Percentiles rank a stretch among this genome's conserved stretches.
phyloP scores from a whole-genome alignment of 371 early-diverging fungal species.

The Syncephalastrum contaminatum region DNA sequence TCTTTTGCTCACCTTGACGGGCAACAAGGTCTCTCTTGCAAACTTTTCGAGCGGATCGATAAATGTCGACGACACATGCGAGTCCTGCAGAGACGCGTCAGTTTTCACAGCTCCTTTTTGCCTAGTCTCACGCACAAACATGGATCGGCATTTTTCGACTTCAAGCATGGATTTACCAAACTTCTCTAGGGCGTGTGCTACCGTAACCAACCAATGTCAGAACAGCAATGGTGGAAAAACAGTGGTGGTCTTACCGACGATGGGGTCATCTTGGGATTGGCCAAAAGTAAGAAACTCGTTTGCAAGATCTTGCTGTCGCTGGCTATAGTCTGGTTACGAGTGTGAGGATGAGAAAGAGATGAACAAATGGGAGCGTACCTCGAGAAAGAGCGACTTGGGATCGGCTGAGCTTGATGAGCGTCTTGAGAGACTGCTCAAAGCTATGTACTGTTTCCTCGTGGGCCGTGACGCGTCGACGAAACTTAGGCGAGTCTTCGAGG shows the following conservation, averaged over 20 bases:
- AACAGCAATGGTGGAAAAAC: not conserved
- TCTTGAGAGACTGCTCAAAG: slow-evolving; percentile 51
- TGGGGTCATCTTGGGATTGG: slow-evolving; percentile 58
- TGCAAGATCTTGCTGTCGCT: slow-evolving; percentile 55
- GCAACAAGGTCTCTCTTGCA: slow-evolving; percentile 52
- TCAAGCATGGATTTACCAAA: slow-evolving; percentile 59
- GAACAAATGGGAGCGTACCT: slow-evolving; percentile 29
- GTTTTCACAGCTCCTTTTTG: not conserved
- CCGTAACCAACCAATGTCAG: not conserved
- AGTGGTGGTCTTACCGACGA: slow-evolving; percentile 45
- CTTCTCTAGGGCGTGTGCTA: slow-evolving; percentile 56
- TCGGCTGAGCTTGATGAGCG: slow-evolving; percentile 54
- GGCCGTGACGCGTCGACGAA: slow-evolving; percentile 53
- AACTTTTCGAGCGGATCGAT: slow-evolving; percentile 64
- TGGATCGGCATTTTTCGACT: slow-evolving; percentile 59
- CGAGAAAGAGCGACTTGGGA: slow-evolving; percentile 54
- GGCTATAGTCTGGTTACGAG: slow-evolving; percentile 41
- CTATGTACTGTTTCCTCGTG: slow-evolving; percentile 60
- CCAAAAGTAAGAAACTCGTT: slow-evolving; percentile 51
- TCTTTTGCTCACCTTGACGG: slow-evolving; percentile 54
- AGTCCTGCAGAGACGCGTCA: slow-evolving; percentile 35
- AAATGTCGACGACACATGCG: slow-evolving; percentile 65
- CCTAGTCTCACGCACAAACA: slow-evolving; percentile 47
- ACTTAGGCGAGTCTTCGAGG: slow-evolving; percentile 60
- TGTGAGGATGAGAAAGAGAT: not conserved